Percentiles rank a stretch among this genome's conserved stretches.
phyloP scores from a whole-genome alignment of 768 basidiomycete genomes.

The Butyriboletus loyo region DNA sequence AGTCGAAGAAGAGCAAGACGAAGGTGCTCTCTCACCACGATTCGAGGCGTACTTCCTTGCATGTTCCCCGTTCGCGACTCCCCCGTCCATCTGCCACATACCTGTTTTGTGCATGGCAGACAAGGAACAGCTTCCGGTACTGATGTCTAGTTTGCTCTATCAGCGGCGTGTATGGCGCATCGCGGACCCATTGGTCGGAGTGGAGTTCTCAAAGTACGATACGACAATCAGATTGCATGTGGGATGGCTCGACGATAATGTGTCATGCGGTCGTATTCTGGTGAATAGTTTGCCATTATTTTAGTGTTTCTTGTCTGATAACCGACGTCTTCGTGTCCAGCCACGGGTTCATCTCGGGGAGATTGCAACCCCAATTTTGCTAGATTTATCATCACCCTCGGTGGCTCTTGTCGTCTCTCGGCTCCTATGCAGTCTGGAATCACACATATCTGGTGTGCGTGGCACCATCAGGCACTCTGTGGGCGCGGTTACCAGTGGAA shows the following conservation, averaged over 20 bases:
- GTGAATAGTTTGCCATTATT: neutral
- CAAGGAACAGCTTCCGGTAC: neutral
- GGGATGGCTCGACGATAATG: conserved; percentile 3
- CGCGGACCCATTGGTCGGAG: conserved; percentile 1
- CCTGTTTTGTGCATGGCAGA: conserved; percentile 8
- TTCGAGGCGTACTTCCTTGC: conserved; percentile 4
- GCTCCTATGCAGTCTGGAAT: neutral
- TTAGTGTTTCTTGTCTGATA: neutral
- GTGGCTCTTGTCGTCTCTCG: neutral
- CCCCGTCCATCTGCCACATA: conserved; percentile 4
- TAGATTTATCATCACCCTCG: conserved; percentile 6
- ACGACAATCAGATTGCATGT: neutral
- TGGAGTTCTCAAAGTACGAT: conserved; percentile 6
- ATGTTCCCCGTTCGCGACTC: neutral
- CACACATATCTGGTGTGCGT: neutral
- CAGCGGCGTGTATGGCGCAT: conserved; percentile 5
- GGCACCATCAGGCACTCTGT: neutral
- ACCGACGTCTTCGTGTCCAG: neutral
- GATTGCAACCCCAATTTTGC: neutral
- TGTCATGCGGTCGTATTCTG: neutral
- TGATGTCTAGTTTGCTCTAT: conserved; percentile 12
- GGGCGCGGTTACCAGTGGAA: neutral
- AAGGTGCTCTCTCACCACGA: neutral
- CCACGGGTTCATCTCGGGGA: conserved; percentile 8
- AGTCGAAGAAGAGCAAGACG: neutral